Conservation (phyloP, 805 yeast genomes). For the Saccharomycopsis amapae region DNA sequence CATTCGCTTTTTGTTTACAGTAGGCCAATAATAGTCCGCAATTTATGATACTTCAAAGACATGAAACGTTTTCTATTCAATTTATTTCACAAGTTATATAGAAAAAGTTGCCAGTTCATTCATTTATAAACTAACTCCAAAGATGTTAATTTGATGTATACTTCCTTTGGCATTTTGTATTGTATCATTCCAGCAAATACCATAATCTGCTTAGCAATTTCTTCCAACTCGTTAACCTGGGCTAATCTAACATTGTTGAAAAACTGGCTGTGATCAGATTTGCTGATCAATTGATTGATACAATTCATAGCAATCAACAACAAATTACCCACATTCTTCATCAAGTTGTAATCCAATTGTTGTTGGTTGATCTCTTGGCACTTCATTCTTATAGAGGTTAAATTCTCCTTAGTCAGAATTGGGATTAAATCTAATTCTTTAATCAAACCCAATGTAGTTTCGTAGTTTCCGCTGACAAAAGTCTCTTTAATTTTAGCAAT, state of each 20-base stretch:
- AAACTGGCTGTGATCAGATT: constrained; percentile 32
- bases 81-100: too few relatives aligned
- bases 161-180: constrained; percentile 83
- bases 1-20: too few relatives aligned
- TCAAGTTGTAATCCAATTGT: constrained; percentile 55
- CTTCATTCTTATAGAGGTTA: constrained; percentile 51
- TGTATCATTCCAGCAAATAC: constrained; percentile 92
- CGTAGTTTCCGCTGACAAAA: constrained; percentile 53
- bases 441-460: constrained; percentile 46
- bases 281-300: constrained; percentile 50
- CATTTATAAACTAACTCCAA: too few relatives aligned
- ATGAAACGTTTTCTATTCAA: too few relatives aligned
- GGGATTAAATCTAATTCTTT: constrained; percentile 64
- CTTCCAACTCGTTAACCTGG: constrained; percentile 47
- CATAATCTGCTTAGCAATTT: constrained; percentile 80
- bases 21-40: too few relatives aligned
- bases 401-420: constrained; percentile 39
- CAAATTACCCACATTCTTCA: constrained; percentile 73
- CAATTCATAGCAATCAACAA: constrained; percentile 77
- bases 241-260: constrained; percentile 42
- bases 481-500: constrained; percentile 61
- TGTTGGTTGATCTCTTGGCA: constrained; percentile 58
- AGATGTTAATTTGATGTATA: constrained; percentile 33
- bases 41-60: too few relatives aligned
- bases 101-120: too few relatives aligned